These are phyloP conservation scores for Onygenales sp. DNA, from an alignment of 2,329 filamentous ascomycete genomes.

Conservation along the genomic window DNA sequence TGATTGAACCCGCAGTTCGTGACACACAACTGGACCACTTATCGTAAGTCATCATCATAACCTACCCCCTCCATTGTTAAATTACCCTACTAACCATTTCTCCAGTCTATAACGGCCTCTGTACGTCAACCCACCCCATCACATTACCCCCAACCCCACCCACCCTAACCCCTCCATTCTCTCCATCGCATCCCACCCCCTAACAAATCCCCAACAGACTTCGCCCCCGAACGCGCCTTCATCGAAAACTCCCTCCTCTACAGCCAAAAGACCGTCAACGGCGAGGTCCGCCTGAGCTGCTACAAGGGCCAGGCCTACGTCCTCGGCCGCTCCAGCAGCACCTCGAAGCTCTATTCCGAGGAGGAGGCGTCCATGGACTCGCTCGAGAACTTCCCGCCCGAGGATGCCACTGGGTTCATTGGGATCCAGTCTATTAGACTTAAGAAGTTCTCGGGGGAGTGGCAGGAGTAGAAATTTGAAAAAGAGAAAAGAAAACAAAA, in stretches of 20 bases:
- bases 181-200: too few relatives aligned
- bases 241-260: constrained; percentile 53
- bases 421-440: constrained; percentile 20
- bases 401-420: constrained; percentile 53
- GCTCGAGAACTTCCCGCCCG: constrained; percentile 52
- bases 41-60: constrained; percentile 49
- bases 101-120: constrained; percentile 48
- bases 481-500: too few relatives aligned
- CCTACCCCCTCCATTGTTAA: constrained; percentile 38
- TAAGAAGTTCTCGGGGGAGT: constrained; percentile 1
- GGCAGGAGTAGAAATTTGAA: too few relatives aligned
- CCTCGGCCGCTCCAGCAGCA: constrained; percentile 21
- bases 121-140: neutral
- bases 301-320: constrained; percentile 49
- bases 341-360: constrained; percentile 56
- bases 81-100: too few relatives aligned
- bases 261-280: constrained; percentile 50
- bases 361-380: constrained; percentile 57
- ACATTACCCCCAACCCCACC: too few relatives aligned
- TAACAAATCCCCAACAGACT: constrained; percentile 20
- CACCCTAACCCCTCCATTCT: too few relatives aligned
- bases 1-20: too few relatives aligned
- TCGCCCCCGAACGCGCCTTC: constrained; percentile 58
- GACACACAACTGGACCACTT: too few relatives aligned
- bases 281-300: constrained; percentile 46